A percentile compares a stretch with the other conserved stretches of the same genome.
Conservation (phyloP, 73 alveolate genomes). For the Paramecium tetraurelia region DNA sequence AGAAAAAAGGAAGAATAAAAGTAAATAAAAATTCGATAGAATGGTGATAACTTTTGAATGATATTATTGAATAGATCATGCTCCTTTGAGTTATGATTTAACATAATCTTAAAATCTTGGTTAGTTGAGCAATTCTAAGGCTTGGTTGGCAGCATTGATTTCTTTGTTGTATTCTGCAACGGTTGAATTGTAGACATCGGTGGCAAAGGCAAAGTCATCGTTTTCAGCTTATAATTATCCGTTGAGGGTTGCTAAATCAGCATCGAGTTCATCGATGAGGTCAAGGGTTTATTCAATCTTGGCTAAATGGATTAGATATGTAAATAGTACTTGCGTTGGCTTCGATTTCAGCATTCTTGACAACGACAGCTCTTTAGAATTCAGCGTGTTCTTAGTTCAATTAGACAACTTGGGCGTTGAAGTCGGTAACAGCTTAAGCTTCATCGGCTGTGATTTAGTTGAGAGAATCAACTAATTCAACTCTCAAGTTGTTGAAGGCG, state of each 20-base stretch:
- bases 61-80: slow-evolving; percentile 9
- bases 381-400: slow-evolving; percentile 45
- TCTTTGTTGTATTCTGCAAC: slow-evolving; percentile 40
- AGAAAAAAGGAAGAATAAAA: background rate
- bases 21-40: background rate
- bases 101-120: slow-evolving; percentile 48
- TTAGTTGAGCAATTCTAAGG: slow-evolving; percentile 27
- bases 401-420: background rate
- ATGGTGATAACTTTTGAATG: slow-evolving; percentile 2
- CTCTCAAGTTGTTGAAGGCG: slow-evolving; percentile 19
- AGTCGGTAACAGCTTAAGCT: background rate
- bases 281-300: slow-evolving; percentile 14
- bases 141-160: slow-evolving; percentile 25
- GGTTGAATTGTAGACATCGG: background rate
- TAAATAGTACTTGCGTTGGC: background rate
- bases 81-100: slow-evolving; percentile 30
- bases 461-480: slow-evolving; percentile 40
- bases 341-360: slow-evolving; percentile 46
- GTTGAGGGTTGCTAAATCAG: slow-evolving; percentile 42
- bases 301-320: background rate
- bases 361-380: slow-evolving; percentile 52
- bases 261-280: slow-evolving; percentile 7
- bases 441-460: slow-evolving; percentile 39
- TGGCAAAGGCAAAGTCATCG: slow-evolving; percentile 39
- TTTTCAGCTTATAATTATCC: slow-evolving; percentile 48